These are phyloP conservation scores for Begonia fuchsioides DNA, from an alignment of 306 rosid species.

Conservation along the genomic window DNA sequence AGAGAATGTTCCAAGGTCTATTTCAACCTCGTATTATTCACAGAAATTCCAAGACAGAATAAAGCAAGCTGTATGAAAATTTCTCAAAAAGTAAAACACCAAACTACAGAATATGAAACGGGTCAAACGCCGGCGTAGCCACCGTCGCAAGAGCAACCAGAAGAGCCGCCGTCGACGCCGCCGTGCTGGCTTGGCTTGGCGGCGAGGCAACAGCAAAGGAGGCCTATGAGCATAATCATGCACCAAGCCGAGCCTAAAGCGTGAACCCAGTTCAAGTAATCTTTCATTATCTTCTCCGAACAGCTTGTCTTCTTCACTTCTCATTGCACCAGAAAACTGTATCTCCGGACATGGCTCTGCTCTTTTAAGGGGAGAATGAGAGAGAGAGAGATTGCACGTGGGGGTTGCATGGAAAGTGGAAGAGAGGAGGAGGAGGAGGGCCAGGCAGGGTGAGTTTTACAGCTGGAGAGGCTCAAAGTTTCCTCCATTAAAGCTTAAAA, in stretches of 20 bases:
- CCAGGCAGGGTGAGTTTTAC: conserved; percentile 24
- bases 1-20: too few relatives aligned
- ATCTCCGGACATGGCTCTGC: conserved; percentile 2
- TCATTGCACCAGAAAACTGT: conserved; percentile 1
- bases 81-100: too few relatives aligned
- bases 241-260: conserved; percentile 59
- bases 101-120: too few relatives aligned
- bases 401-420: conserved; percentile 21
- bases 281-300: conserved; percentile 11
- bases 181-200: conserved; percentile 36
- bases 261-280: conserved; percentile 37
- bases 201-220: conserved; percentile 63
- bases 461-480: background rate
- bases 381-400: conserved; percentile 6
- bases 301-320: background rate
- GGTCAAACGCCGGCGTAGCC: conserved; percentile 38
- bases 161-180: conserved; percentile 16
- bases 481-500: background rate
- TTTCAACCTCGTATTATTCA: too few relatives aligned
- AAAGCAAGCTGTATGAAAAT: too few relatives aligned
- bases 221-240: conserved; percentile 49
- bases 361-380: conserved; percentile 6
- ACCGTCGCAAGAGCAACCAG: conserved; percentile 57
- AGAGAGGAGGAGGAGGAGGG: conserved; percentile 22
- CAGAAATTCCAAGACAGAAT: too few relatives aligned